Evolutionary conservation across 352 stramenopile genomes (phyloP).

Genomic region (Phytopythium kandeliae): DNA sequence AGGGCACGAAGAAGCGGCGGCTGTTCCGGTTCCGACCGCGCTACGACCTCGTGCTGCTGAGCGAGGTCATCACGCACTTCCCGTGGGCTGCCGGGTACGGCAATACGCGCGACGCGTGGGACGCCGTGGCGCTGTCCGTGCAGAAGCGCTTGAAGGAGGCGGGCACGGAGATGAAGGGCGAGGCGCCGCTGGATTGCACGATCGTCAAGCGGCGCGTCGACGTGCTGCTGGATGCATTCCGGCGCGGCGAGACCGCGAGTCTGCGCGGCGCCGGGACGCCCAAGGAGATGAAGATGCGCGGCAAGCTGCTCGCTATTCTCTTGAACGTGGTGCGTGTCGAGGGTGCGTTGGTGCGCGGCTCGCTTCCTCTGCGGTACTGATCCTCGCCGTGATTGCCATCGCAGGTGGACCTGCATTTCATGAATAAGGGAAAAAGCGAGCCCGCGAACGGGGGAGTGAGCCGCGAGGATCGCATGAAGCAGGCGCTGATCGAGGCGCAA

Average conservation of each 20-base stretch:
- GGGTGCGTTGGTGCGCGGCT: neutral
- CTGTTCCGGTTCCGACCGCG: constrained; percentile 35
- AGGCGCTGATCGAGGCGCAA: constrained; percentile 18
- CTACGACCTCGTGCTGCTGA: constrained; percentile 31
- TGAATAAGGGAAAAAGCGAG: constrained; percentile 18
- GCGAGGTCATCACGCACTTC: constrained; percentile 34
- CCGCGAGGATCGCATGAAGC: constrained; percentile 28
- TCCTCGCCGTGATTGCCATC: neutral
- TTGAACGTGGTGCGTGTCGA: constrained; percentile 17
- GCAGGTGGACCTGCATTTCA: constrained; percentile 30
- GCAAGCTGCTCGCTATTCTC: constrained; percentile 32
- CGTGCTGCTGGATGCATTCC: constrained; percentile 30
- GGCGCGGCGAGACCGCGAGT: constrained; percentile 28
- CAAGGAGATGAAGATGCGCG: constrained; percentile 30
- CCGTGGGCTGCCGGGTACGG: constrained; percentile 36
- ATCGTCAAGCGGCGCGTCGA: constrained; percentile 34
- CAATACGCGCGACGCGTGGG: constrained; percentile 32
- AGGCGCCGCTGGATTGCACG: constrained; percentile 22
- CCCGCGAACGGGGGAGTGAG: constrained; percentile 7
- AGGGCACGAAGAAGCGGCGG: constrained; percentile 12
- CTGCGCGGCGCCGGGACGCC: constrained; percentile 24
- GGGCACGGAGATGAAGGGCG: constrained; percentile 14
- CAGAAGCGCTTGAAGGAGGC: constrained; percentile 18
- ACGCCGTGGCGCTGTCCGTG: constrained; percentile 21
- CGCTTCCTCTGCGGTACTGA: neutral